Evolutionary conservation across 1,284 basidiomycete genomes (phyloP).

Genomic region (Naganishia liquefaciens): DNA sequence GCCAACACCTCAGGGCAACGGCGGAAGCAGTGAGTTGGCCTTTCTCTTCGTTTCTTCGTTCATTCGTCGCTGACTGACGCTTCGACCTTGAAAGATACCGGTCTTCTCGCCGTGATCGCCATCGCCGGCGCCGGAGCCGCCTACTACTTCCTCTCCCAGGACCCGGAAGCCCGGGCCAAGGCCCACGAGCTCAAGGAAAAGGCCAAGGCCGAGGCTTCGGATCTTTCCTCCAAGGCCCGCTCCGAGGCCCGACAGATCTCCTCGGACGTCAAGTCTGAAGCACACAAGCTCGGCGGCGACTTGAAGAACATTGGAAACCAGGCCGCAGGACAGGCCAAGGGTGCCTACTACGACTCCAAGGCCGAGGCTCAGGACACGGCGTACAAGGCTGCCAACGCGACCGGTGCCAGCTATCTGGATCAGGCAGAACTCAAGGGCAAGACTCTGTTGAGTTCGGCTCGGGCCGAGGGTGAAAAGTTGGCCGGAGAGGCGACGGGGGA

Average conservation of each 20-base stretch:
- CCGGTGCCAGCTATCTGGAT: conserved; percentile 5
- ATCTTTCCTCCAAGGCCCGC: conserved; percentile 24
- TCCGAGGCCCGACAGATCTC: conserved; percentile 19
- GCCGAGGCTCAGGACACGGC: conserved; percentile 27
- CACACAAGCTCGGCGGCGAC: conserved; percentile 32
- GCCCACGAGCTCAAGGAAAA: conserved; percentile 26
- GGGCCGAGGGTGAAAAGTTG: conserved; percentile 29
- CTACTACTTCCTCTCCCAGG: conserved; percentile 33
- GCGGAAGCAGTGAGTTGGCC: conserved; percentile 28
- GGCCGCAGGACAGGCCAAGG: conserved; percentile 25
- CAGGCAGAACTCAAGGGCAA: conserved; percentile 32
- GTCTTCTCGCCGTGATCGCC: conserved; percentile 29
- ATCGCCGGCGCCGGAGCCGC: conserved; percentile 29
- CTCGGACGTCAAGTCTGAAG: conserved; percentile 30
- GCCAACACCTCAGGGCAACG: conserved; percentile 19
- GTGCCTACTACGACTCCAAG: conserved; percentile 32
- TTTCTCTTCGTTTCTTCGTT: not conserved
- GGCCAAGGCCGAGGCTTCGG: conserved; percentile 24
- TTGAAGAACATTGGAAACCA: conserved; percentile 28
- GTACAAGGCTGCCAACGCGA: conserved; percentile 6
- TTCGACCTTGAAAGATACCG: conserved; percentile 12
- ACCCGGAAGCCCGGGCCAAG: conserved; percentile 30
- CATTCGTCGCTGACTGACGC: too few relatives aligned
- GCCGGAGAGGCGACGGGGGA: conserved; percentile 26
- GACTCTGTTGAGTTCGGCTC: conserved; percentile 15